Evolutionary conservation across 139 green algal species (phyloP), one percentile per base, ranked within the genome.

Genomic region (Closterium sp.): DNA sequence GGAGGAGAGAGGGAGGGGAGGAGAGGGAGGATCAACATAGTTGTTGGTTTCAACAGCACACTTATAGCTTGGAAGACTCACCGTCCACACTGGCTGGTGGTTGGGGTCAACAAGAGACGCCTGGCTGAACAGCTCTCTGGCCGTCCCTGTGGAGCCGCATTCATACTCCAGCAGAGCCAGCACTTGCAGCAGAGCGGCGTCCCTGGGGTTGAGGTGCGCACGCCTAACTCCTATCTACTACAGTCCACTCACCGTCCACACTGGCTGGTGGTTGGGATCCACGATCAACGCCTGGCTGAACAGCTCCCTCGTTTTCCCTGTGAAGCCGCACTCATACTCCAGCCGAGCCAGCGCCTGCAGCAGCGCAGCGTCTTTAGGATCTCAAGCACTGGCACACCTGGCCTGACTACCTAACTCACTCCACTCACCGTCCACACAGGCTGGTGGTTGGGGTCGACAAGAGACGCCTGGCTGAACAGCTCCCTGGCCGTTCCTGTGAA

Each of bases 121-220:
- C 35, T 88, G 30, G 31, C 88, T 83, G 66, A 95, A 95, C 30
- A 94, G 66, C 31, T 94, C 35, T 3, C 94, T 83, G 0, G 85
- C 90, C 23, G 36, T 86, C 25, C 85, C 90, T 32, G 90, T 28
- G 28, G 66, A 87, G 7, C 90, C 90, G 21, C 84, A 87, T 6
- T 90, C 90, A 34, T 87, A 90, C 90, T 88, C 90, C 31, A 93
- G 32, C 28, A 93, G 81, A n/a, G 90, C 90, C 25, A 33, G 34
- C 35, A 33, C 90, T 85, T 93, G 34, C 90, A 86, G 94, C n/a
- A 99, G 94, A 6, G 96, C 96, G 2, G 97, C 86, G 91, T 99
- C 98, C 0, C 90, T 92, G 0, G 95, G 96, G 95, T 99, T 99
- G 43, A 97, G 90, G 83, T 89, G 36, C 6, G 36, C 36, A 12